Conservation (phyloP, 1,284 basidiomycete species). For the Ustilago nuda region DNA sequence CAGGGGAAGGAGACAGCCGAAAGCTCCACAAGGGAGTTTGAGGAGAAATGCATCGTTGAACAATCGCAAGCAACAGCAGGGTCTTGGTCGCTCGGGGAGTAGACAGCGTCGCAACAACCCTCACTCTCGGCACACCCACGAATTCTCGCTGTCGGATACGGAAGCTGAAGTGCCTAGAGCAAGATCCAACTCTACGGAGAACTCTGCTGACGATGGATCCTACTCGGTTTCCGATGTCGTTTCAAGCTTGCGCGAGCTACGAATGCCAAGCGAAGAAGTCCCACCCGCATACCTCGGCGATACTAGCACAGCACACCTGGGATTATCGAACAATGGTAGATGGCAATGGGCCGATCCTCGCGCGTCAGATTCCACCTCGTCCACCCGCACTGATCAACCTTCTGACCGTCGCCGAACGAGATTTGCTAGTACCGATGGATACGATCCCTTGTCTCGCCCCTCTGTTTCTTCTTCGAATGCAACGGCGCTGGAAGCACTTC, state of each 20-base stretch:
- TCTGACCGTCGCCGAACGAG: slow-evolving; percentile 22
- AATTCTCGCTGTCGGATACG: slow-evolving; percentile 54
- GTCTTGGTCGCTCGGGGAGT: neutral
- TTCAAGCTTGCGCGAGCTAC: slow-evolving; percentile 31
- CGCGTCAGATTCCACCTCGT: slow-evolving; percentile 7
- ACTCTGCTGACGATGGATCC: slow-evolving; percentile 17
- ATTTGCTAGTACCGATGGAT: slow-evolving; percentile 42
- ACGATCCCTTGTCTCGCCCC: slow-evolving; percentile 13
- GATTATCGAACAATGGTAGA: slow-evolving; percentile 26
- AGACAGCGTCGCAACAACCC: neutral
- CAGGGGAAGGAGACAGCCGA: slow-evolving; percentile 21
- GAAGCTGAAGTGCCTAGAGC: slow-evolving; percentile 50
- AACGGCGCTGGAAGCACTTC: slow-evolving; percentile 30
- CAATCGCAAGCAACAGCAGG: slow-evolving; percentile 21
- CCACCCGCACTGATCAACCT: slow-evolving; percentile 24
- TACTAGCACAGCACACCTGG: slow-evolving; percentile 29
- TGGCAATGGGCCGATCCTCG: slow-evolving; percentile 49
- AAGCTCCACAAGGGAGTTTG: slow-evolving; percentile 14
- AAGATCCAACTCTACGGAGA: slow-evolving; percentile 32
- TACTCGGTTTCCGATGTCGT: slow-evolving; percentile 30
- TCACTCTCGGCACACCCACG: slow-evolving; percentile 34
- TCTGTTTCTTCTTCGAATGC: slow-evolving; percentile 12
- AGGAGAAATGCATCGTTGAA: slow-evolving; percentile 34
- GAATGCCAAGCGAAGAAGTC: slow-evolving; percentile 35
- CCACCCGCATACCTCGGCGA: slow-evolving; percentile 29